Conservation (phyloP, 2,329 filamentous ascomycete genomes). For the Thielaviopsis cerberus region DNA sequence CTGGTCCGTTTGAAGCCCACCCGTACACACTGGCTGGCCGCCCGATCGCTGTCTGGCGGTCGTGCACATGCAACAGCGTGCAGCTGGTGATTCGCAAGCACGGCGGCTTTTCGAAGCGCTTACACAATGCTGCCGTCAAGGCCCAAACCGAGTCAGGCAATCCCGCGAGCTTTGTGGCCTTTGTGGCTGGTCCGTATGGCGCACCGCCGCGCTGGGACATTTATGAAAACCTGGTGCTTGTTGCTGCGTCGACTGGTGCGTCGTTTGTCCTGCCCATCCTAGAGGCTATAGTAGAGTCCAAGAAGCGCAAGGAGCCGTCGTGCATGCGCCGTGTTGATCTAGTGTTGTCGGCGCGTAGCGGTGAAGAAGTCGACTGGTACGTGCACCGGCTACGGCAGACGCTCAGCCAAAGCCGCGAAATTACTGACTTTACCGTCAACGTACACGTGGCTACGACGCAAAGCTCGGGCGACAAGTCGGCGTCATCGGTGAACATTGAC, state of each 20-base stretch:
- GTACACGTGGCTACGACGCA: slow-evolving; percentile 37
- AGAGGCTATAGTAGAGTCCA: slow-evolving; percentile 30
- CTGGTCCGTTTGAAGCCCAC: too few relatives aligned
- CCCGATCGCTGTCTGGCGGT: too few relatives aligned
- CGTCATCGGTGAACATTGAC: neutral
- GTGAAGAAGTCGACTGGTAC: slow-evolving; percentile 38
- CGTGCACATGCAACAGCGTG: slow-evolving; percentile 39
- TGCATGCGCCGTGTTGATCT: slow-evolving; percentile 37
- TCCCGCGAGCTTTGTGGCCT: slow-evolving; percentile 22
- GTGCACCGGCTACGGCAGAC: slow-evolving; percentile 28
- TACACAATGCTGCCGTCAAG: slow-evolving; percentile 29
- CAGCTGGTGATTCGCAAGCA: slow-evolving; percentile 40
- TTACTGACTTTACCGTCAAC: slow-evolving; percentile 26
- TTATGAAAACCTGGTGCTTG: slow-evolving; percentile 40
- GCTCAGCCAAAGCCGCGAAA: slow-evolving; percentile 23
- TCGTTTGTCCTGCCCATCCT: slow-evolving; percentile 43
- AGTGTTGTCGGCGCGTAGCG: slow-evolving; percentile 30
- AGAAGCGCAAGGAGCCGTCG: slow-evolving; percentile 17
- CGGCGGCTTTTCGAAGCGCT: slow-evolving; percentile 35
- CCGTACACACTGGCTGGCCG: too few relatives aligned
- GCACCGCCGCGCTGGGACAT: slow-evolving; percentile 35
- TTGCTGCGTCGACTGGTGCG: slow-evolving; percentile 44
- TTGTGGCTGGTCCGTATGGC: slow-evolving; percentile 39
- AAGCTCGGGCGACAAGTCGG: neutral
- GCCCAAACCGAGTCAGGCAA: slow-evolving; percentile 18